Base-by-base conservation (phyloP, 2,329 filamentous ascomycete species). In the Aureobasidium musti region DNA sequence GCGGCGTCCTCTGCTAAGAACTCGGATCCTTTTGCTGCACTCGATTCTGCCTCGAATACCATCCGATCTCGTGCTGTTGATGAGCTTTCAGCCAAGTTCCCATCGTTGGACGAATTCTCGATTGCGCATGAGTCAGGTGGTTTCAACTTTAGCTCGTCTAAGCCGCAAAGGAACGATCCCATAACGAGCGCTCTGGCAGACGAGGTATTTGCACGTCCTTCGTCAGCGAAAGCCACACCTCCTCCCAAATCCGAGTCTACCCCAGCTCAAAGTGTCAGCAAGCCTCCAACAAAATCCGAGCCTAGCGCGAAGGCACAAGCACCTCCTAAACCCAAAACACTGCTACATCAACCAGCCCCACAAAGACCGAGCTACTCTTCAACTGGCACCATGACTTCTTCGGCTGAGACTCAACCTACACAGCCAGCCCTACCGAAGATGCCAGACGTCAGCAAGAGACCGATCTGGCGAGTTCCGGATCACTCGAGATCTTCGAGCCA, bases 71-170 rank as follows among this genome's bases (percentile, higher is more conserved):
- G 80, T 8, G 83, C 85, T 26, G 82, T 83, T 2, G 95, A 98
- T 71, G 94, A 98, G 73, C 81, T 97, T 30, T 92, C 94, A 0
- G 84, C 87, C 33, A 86, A 90, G 63, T 99, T 97, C 71, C 95
- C 95, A 0, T 93, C 91, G 6, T 82, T 99, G 28, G 93, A 98
- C 73, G 91, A 98, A 71, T 99, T 99, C 74, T 89, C 94, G 3
- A 82, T 99, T 21, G 81, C 97, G 52, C 92, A 96, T 71, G 92
- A 98, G 69, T 86, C 91, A 69, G 90, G 91, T 3, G 93, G 91
- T 68, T 97, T 97, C 72, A 89, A 94, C 65, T 97, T 97, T 75
- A 23, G 49, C 13, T 57, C 57, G 5, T 54, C 59, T 2, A 50
- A 47, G 5, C 39, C 52, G 69, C 35, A 64, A 13, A 77, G 91